Conservation (phyloP, 1,284 basidiomycete species). For the Marasmius oreades region DNA sequence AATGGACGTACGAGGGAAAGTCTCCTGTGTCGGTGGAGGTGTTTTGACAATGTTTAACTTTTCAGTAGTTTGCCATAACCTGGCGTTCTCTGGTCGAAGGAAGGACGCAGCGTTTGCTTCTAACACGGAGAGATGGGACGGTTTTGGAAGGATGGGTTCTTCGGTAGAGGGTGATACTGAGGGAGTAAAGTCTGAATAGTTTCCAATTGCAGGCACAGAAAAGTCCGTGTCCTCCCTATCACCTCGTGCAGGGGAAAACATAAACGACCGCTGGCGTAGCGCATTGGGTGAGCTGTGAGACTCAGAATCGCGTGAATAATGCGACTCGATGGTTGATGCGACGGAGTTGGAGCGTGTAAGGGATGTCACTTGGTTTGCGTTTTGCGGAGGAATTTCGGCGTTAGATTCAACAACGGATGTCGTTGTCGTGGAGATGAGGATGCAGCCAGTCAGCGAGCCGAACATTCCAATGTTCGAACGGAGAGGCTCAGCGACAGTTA, state of each 20-base stretch:
- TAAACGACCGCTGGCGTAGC: background rate
- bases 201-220: background rate
- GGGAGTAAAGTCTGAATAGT: background rate
- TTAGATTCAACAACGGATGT: background rate
- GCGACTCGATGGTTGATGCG: background rate
- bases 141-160: background rate
- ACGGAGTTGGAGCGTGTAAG: background rate
- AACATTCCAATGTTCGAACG: background rate
- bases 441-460: background rate
- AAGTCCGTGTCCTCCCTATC: background rate
- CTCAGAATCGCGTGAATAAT: constrained; percentile 2
- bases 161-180: background rate
- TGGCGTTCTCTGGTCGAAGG: background rate
- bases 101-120: constrained; percentile 1
- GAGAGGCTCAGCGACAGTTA: background rate
- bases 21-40: background rate
- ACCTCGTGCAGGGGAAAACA: background rate
- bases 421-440: background rate
- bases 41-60: background rate
- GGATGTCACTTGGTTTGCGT: background rate
- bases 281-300: background rate
- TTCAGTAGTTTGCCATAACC: background rate
- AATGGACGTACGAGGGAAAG: background rate
- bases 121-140: background rate
- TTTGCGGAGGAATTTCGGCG: background rate